Evolutionary conservation across 495 filamentous ascomycete genomes (phyloP).

Genomic region (Lasiosphaeria miniovina): DNA sequence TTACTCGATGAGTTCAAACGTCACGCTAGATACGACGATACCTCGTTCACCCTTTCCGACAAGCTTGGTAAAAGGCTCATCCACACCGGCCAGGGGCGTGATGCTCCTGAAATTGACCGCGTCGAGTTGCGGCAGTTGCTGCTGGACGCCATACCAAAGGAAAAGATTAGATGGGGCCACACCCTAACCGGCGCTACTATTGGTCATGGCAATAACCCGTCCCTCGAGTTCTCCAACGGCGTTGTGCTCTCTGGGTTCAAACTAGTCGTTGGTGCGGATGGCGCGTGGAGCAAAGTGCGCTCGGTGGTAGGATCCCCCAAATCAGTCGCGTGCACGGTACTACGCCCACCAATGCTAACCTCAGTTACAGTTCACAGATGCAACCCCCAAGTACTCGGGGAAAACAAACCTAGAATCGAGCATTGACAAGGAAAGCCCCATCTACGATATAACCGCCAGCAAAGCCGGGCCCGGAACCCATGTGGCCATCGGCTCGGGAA

Average conservation of each 20-base stretch:
- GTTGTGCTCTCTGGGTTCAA: conserved; percentile 23
- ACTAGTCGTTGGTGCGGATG: conserved; percentile 35
- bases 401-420: conserved; percentile 28
- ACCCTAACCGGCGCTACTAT: background rate
- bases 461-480: conserved; percentile 20
- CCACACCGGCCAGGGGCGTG: conserved; percentile 15
- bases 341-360: background rate
- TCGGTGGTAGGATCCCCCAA: conserved; percentile 20
- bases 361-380: conserved; percentile 25
- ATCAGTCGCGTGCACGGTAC: background rate
- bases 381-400: conserved; percentile 30
- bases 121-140: conserved; percentile 41
- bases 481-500: conserved; percentile 19
- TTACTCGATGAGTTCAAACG: conserved; percentile 47
- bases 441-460: conserved; percentile 18
- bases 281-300: conserved; percentile 36
- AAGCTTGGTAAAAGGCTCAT: conserved; percentile 21
- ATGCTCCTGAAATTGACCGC: conserved; percentile 42
- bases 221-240: conserved; percentile 31
- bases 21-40: conserved; percentile 26
- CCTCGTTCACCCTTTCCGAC: conserved; percentile 24
- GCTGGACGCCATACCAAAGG: conserved; percentile 36
- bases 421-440: conserved; percentile 22
- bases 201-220: conserved; percentile 16
- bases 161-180: conserved; percentile 32